phyloP scores from a whole-genome alignment of 805 yeast species.

The Candida easanensis region DNA sequence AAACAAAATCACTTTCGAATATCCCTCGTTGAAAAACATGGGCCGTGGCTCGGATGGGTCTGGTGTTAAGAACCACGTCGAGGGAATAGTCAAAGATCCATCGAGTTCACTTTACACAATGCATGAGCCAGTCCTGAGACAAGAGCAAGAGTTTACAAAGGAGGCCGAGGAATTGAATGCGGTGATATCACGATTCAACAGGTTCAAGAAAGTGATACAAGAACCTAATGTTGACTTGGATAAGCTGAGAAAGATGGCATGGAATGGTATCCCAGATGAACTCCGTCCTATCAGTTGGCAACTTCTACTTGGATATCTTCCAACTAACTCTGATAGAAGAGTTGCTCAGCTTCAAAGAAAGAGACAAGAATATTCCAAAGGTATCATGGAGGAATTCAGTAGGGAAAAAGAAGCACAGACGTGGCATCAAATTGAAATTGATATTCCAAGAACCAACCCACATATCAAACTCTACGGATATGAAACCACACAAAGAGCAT shows the following conservation, averaged over 20 bases:
- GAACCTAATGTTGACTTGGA: constrained; percentile 55
- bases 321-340: constrained; percentile 79
- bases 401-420: constrained; percentile 66
- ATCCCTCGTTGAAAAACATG: constrained; percentile 28
- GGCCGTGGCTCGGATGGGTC: constrained; percentile 17
- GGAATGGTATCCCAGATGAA: constrained; percentile 91
- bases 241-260: constrained; percentile 74
- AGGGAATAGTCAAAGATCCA: constrained; percentile 28
- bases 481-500: constrained; percentile 69
- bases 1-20: constrained; percentile 26
- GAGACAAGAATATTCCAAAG: constrained; percentile 80
- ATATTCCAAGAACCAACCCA: constrained; percentile 93
- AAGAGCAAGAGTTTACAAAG: constrained; percentile 36
- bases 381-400: constrained; percentile 62
- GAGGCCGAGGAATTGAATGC: constrained; percentile 59
- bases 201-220: constrained; percentile 62
- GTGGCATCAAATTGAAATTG: constrained; percentile 95
- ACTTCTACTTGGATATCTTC: constrained; percentile 82
- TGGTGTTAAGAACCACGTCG: constrained; percentile 23
- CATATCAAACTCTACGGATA: constrained; percentile 68
- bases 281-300: constrained; percentile 89
- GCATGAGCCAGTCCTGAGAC: constrained; percentile 40
- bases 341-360: constrained; percentile 68
- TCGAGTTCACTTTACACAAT: constrained; percentile 36
- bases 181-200: constrained; percentile 56